These are phyloP conservation scores for Penicillium sp. DNA, from an alignment of 2,329 filamentous ascomycete genomes.

Conservation along the genomic window DNA sequence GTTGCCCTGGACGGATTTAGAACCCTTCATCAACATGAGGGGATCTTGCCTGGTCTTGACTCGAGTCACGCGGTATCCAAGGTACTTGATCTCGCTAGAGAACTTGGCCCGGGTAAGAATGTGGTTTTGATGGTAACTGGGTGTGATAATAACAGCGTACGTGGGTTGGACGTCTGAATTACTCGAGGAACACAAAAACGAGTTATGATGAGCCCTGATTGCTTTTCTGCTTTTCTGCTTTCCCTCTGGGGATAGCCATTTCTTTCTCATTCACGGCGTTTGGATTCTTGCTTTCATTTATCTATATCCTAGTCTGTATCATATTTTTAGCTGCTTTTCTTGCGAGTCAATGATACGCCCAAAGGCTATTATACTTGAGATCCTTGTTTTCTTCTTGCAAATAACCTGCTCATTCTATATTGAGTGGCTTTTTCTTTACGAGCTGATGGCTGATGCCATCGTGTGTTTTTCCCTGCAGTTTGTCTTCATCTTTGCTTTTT, in stretches of 20 bases:
- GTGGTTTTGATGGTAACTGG: constrained; percentile 25
- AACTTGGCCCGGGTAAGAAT: constrained; percentile 24
- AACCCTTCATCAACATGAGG: constrained; percentile 24
- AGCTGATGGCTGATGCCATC: background rate
- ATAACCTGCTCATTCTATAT: background rate
- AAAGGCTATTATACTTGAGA: background rate
- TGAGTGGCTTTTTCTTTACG: background rate
- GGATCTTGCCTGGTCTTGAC: constrained; percentile 21
- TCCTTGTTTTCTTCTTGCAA: background rate
- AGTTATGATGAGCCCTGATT: background rate
- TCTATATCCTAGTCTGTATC: background rate
- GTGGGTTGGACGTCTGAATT: constrained; percentile 10
- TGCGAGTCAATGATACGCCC: background rate
- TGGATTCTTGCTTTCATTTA: background rate
- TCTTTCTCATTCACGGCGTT: background rate
- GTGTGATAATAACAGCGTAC: constrained; percentile 17
- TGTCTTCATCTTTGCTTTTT: background rate
- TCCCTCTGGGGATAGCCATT: background rate
- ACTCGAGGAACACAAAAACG: background rate
- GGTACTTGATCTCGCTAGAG: constrained; percentile 14
- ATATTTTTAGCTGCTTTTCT: background rate
- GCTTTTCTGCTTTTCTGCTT: background rate
- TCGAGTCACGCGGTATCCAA: constrained; percentile 25
- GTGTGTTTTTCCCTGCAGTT: background rate
- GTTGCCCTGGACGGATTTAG: constrained; percentile 27